Evolutionary conservation across 768 basidiomycete genomes (phyloP), one percentile per base, ranked within the genome.

Genomic region (Russula earlei): DNA sequence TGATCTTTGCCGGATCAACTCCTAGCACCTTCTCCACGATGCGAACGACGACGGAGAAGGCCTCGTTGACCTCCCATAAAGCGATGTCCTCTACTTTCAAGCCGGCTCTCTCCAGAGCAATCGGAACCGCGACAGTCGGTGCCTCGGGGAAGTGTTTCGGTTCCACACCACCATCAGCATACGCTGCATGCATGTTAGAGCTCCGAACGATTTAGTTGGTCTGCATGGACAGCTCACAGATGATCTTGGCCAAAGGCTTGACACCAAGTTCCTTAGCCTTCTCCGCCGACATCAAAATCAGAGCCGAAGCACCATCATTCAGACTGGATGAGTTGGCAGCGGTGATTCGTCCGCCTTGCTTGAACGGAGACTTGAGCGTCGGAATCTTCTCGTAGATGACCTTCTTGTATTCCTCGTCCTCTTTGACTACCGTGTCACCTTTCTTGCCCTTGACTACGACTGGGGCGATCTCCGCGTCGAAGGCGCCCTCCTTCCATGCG

Each of bases 331-430:
- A 91, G 74, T 99, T 99, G 61, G 96, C 96, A 55, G 96, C 87
- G 19, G 96, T 99, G 73, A 99, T 91, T 51, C 77, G 81, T 48
- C 93, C 93, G 55, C 83, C 88, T 71, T 79, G 78, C 73, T 87
- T 85, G 82, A 99, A 99, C 33, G 87, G 87, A 49, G 94, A 91
- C 62, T 81, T 82, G 59, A 99, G 79, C 6, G 82, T 74, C 33
- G 93, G 90, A 61, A 98, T 80, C 71, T 99, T 99, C 61, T 96
- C 94, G 67, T 83, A 93, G 65, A 95, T 82, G 62, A 99, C 83
- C 63, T 92, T 87, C 77, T 94, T 98, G 79, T 91, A 97, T 67
- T 98, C 96, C 71, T 99, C 96, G 66, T 99, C 96, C 74, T 98
- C 94, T 62, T 78, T 78, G 43, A 99, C 81, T 49, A 96, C 69